A percentile compares a stretch with the other conserved stretches of the same genome.
Conservation (phyloP, 345 rosid genomes). For the Moricandia arvensis region DNA sequence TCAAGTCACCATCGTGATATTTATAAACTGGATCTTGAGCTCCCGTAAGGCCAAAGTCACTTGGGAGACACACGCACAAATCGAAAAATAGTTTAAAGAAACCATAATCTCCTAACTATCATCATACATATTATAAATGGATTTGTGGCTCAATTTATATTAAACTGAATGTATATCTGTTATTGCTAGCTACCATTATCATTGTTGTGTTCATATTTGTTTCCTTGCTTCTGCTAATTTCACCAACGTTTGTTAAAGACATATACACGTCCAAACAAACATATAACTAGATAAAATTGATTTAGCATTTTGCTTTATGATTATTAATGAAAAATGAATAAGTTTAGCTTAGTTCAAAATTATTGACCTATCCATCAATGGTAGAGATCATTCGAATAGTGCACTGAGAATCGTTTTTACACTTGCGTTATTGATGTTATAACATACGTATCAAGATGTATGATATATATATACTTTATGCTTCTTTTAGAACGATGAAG, state of each 20-base stretch:
- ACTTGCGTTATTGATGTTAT: too few relatives aligned
- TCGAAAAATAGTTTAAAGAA: too few relatives aligned
- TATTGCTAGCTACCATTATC: slow-evolving; percentile 9
- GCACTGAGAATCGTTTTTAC: too few relatives aligned
- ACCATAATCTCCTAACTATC: slow-evolving; percentile 1
- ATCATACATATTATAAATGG: slow-evolving; percentile 30
- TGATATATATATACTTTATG: too few relatives aligned
- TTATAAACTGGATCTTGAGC: slow-evolving; percentile 32
- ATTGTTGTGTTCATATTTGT: slow-evolving; percentile 10
- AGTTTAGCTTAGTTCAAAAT: neutral
- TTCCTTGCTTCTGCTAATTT: slow-evolving; percentile 20
- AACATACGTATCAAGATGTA: too few relatives aligned
- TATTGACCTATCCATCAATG: neutral
- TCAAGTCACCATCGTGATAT: slow-evolving; percentile 5
- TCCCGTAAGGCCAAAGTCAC: slow-evolving; percentile 40
- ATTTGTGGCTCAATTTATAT: slow-evolving; percentile 14
- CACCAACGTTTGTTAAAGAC: slow-evolving; percentile 23
- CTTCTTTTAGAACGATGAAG: too few relatives aligned
- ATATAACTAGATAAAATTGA: neutral
- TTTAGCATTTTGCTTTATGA: slow-evolving; percentile 4
- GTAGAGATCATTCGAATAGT: neutral
- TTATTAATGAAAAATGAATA: neutral
- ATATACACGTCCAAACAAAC: slow-evolving; percentile 24
- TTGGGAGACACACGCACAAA: too few relatives aligned
- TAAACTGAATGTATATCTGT: slow-evolving; percentile 27